Evolutionary conservation across 768 basidiomycete species (phyloP), one percentile per base, ranked within the genome.

Genomic region (Suillus subalutaceus): DNA sequence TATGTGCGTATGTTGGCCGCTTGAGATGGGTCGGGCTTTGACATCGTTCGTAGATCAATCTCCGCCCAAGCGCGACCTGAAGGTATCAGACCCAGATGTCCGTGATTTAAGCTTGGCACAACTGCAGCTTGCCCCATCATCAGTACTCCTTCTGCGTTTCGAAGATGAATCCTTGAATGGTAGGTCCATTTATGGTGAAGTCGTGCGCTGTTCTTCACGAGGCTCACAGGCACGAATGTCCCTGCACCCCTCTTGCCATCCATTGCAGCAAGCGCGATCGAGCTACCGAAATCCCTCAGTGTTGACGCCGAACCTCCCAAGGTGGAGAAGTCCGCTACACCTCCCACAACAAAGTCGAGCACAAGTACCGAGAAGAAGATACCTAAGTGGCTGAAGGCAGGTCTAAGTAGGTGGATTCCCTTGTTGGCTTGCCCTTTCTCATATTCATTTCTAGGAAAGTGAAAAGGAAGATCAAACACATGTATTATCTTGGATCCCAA

Each of bases 11-110:
- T 46, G 58, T 44, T 20, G 41, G 18, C 16, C 6, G n/a, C n/a
- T 8, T 32, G 40, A 10, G 56, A 52, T 53, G 46, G n/a, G 59
- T 13, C 9, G 3, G 18, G 18, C 18, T 30, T 60, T 64, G 9
- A 70, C 35, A n/a, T 60, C 30, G 46, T 44, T 23, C 50, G 18
- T 50, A 95, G 93, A 92, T 76, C 92, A 95, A 79, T 80, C 83
- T 3, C 93, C 93, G 2, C 95, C 94, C 1, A 90, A 88, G 71
- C 87, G 90, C 35, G 95, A 97, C 63, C 82, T 93, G 70, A 92
- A 89, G 69, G 90, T 93, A 8, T 92, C 91, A 6, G 94, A 96
- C 70, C 86, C 87, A 10, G 78, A 81, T 65, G 88, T 93, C 37
- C 88, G 88, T 69, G 88, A 91, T 72, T 81, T 89, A 62, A 84